Evolutionary conservation across 1,284 basidiomycete genomes (phyloP), one percentile per base, ranked within the genome.

Genomic region (Phylloboletellus chloephorus): DNA sequence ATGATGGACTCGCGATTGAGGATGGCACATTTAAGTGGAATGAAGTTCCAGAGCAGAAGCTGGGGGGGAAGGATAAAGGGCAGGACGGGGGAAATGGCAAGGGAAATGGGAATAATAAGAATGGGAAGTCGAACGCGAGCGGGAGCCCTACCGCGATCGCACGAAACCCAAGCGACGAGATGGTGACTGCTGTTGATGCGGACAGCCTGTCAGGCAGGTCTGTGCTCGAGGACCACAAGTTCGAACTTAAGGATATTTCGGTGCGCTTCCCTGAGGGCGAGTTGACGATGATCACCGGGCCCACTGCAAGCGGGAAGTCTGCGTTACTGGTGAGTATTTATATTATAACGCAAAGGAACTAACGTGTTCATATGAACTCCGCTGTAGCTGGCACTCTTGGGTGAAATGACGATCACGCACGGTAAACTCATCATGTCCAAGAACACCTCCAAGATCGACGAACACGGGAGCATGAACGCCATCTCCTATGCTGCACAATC

Each of bases 301-400:
- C 81, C 0, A 83, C 82, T 0, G 83, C 80, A 0, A 74, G 76
- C 22, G 82, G 82, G n/a, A 87, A 87, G 64, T 78, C 79, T 13
- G 61, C 60, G 6, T 31, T 60, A 12, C 38, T 64, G 32, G 58
- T 63, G 20, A 44, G 60, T 10, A 4, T 7, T 37, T 40, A 7
- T 37, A 12, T 12, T 12, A 3, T 23, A 4, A 11, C 9, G 21
- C n/a, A 29, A 7, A n/a, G 13, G 6, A 16, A 17, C 12, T 15
- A 0, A 6, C 5, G 9, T 19, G 5, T 9, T 50, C 10, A 38
- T 10, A 0, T 12, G 21, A 16, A n/a, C 12, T 4, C 20, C n/a
- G 1, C 30, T 3, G 7, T 31, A 63, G 61, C 41, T 65, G 28
- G 61, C 61, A 7, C 47, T 65, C 4, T 47, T 63, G 37, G 61